Evolutionary conservation across 306 rosid genomes (phyloP).

Genomic region (Albizia julibrissin): DNA sequence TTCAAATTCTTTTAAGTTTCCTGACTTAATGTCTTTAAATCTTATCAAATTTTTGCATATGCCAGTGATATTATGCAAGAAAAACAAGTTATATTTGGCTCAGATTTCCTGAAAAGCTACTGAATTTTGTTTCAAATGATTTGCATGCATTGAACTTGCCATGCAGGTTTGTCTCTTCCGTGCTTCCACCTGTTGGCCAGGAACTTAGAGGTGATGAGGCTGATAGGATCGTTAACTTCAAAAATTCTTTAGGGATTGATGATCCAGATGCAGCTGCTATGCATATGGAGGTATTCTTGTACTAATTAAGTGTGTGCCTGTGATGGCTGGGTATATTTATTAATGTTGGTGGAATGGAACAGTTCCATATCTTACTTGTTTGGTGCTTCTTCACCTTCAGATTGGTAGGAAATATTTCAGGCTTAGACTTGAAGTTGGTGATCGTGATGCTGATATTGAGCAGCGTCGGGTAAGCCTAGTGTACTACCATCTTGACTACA

Average conservation of each 20-base stretch:
- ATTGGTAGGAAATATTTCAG: slow-evolving; percentile 86
- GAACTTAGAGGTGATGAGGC: slow-evolving; percentile 89
- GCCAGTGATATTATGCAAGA: background rate
- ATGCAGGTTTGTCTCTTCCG: slow-evolving; percentile 73
- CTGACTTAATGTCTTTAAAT: background rate
- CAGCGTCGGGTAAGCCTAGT: slow-evolving; percentile 86
- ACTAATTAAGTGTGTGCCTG: background rate
- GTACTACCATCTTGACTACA: slow-evolving; percentile 15
- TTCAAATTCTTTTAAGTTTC: background rate
- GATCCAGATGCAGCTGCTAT: slow-evolving; percentile 95
- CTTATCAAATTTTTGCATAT: background rate
- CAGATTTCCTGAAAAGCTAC: background rate
- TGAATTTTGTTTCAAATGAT: slow-evolving; percentile 18
- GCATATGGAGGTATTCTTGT: slow-evolving; percentile 87
- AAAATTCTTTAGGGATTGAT: slow-evolving; percentile 85
- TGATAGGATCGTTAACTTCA: slow-evolving; percentile 67
- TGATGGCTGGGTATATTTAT: slow-evolving; percentile 22
- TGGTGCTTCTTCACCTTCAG: slow-evolving; percentile 49
- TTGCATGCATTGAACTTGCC: slow-evolving; percentile 3
- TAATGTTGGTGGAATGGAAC: slow-evolving; percentile 17
- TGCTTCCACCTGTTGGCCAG: slow-evolving; percentile 79
- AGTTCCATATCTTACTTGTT: slow-evolving; percentile 29
- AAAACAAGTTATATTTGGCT: slow-evolving; percentile 14
- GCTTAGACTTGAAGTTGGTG: slow-evolving; percentile 96
- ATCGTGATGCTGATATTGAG: slow-evolving; percentile 77